These are phyloP conservation scores for Podospora anserina DNA, from an alignment of 495 filamentous ascomycete genomes.

Conservation along the genomic window DNA sequence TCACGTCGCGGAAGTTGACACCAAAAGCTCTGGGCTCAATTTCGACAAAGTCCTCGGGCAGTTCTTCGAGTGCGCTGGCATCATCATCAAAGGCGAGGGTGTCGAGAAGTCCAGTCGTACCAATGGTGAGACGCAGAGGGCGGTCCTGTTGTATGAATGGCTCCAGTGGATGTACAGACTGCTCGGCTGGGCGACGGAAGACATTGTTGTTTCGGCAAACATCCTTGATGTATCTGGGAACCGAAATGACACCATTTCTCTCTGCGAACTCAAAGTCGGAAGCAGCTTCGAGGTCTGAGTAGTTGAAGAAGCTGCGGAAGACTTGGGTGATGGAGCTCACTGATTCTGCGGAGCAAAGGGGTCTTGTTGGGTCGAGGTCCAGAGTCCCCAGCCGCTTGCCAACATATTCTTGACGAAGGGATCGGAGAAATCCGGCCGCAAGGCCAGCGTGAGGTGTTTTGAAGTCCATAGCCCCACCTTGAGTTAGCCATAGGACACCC, in stretches of 20 bases:
- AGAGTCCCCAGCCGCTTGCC: slow-evolving; percentile 28
- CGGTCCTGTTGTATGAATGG: slow-evolving; percentile 32
- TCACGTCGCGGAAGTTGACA: slow-evolving; percentile 48
- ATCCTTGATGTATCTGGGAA: slow-evolving; percentile 37
- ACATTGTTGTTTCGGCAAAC: slow-evolving; percentile 30
- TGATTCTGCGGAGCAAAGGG: slow-evolving; percentile 20
- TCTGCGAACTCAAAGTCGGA: slow-evolving; percentile 34
- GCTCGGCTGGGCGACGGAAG: slow-evolving; percentile 9
- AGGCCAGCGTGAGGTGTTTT: slow-evolving; percentile 29
- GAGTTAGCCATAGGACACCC: slow-evolving; percentile 50
- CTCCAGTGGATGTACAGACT: slow-evolving; percentile 15
- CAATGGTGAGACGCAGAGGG: slow-evolving; percentile 31
- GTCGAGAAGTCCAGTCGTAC: slow-evolving; percentile 33
- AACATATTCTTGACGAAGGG: slow-evolving; percentile 33
- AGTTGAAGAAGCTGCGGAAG: slow-evolving; percentile 25
- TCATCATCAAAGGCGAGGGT: slow-evolving; percentile 36
- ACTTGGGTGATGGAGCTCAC: slow-evolving; percentile 27
- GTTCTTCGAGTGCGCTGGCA: slow-evolving; percentile 14
- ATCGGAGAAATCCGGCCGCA: slow-evolving; percentile 33
- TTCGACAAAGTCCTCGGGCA: slow-evolving; percentile 37
- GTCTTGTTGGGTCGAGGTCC: slow-evolving; percentile 25
- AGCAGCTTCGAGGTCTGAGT: slow-evolving; percentile 4
- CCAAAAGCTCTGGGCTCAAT: slow-evolving; percentile 42
- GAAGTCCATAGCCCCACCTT: slow-evolving; percentile 40
- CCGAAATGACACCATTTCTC: slow-evolving; percentile 24